Conservation (phyloP, 2,329 filamentous ascomycete species). For the Dothiorella sarmentorum region DNA sequence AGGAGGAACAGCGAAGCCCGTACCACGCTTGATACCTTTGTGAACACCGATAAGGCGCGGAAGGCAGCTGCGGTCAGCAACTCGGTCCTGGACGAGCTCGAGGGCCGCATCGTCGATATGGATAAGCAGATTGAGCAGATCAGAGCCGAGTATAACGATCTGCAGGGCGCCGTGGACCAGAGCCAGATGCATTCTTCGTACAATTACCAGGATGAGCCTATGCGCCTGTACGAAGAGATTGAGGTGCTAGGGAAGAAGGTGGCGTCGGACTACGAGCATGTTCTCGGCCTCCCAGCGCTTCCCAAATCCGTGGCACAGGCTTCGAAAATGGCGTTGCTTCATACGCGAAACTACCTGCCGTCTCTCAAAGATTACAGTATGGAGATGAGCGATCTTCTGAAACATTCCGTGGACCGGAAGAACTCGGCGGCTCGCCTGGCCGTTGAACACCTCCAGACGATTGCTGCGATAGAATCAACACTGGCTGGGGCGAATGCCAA, state of each 20-base stretch:
- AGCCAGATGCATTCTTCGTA: conserved; percentile 52
- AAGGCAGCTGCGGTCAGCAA: conserved; percentile 68
- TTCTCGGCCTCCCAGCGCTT: conserved; percentile 64
- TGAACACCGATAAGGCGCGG: conserved; percentile 56
- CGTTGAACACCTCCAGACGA: conserved; percentile 73
- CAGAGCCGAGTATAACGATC: conserved; percentile 42
- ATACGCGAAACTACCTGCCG: conserved; percentile 62
- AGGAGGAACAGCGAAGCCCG: conserved; percentile 28
- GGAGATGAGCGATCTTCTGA: conserved; percentile 55
- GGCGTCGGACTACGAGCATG: conserved; percentile 76
- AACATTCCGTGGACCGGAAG: conserved; percentile 56
- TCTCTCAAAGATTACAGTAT: conserved; percentile 55
- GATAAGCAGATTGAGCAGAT: conserved; percentile 41
- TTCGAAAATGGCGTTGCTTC: conserved; percentile 61
- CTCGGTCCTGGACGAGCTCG: conserved; percentile 60
- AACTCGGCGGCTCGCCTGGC: conserved; percentile 65
- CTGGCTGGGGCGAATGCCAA: conserved; percentile 70
- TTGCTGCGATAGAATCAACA: conserved; percentile 74
- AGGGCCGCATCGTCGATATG: conserved; percentile 49
- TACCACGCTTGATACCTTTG: conserved; percentile 25
- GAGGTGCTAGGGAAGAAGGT: conserved; percentile 84
- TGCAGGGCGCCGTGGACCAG: conserved; percentile 43
- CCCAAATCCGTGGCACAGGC: conserved; percentile 61
- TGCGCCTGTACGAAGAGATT: conserved; percentile 75
- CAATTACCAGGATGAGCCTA: conserved; percentile 60